Percentiles rank a stretch among this genome's conserved stretches.
These are phyloP conservation scores for Tylopilus felleus DNA, from an alignment of 768 basidiomycete genomes.

Conservation along the genomic window DNA sequence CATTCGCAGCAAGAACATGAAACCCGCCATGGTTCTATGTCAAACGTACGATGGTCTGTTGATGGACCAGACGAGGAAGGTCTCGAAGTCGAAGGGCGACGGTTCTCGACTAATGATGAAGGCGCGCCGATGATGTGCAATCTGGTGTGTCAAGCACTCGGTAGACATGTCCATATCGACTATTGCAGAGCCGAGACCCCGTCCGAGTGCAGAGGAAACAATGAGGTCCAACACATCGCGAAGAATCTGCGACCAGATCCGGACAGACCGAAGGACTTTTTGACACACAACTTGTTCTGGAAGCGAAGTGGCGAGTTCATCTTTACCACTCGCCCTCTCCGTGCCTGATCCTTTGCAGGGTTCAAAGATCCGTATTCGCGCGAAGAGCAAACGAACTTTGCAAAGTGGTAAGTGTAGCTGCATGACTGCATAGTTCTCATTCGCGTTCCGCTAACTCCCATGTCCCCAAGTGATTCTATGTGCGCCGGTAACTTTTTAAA, in stretches of 20 bases:
- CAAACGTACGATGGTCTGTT: slow-evolving; percentile 50
- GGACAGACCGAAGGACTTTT: slow-evolving; percentile 47
- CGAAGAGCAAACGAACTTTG: slow-evolving; percentile 51
- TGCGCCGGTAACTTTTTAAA: slow-evolving; percentile 39
- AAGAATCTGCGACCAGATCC: slow-evolving; percentile 43
- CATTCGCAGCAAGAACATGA: slow-evolving; percentile 58
- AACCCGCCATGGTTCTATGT: slow-evolving; percentile 61
- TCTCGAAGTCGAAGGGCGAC: slow-evolving; percentile 50
- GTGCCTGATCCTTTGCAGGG: slow-evolving; percentile 31
- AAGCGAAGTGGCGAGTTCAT: slow-evolving; percentile 45
- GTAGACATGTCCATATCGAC: slow-evolving; percentile 54
- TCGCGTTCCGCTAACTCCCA: background rate
- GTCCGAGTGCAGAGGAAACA: slow-evolving; percentile 35
- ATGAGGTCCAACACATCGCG: slow-evolving; percentile 45
- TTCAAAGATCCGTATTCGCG: slow-evolving; percentile 63
- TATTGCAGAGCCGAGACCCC: slow-evolving; percentile 43
- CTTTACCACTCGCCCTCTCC: background rate
- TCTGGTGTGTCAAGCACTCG: slow-evolving; percentile 48
- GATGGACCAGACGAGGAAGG: slow-evolving; percentile 46
- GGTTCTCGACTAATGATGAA: slow-evolving; percentile 49
- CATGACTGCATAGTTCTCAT: no score
- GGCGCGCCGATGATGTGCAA: slow-evolving; percentile 64
- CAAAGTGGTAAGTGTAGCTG: slow-evolving; percentile 42
- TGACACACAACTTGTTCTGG: slow-evolving; percentile 56
- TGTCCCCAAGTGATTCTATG: slow-evolving; percentile 44